phyloP scores from a whole-genome alignment of 2,329 filamentous ascomycete genomes.

The Hypoxylon sp. region DNA sequence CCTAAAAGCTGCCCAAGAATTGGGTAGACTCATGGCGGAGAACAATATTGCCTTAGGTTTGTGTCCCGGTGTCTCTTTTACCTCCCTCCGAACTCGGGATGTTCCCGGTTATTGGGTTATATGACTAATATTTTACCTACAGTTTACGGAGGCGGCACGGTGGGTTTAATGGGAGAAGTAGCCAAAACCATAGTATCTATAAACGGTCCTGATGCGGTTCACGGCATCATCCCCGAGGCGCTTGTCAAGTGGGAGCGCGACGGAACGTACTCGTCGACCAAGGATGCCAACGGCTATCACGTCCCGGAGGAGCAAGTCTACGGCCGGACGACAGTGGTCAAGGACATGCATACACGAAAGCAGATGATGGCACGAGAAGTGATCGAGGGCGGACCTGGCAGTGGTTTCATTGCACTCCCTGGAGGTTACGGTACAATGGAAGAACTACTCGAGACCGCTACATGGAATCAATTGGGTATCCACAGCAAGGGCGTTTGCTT shows the following conservation, averaged over 20 bases:
- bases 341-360: conserved; percentile 97
- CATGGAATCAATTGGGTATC: conserved; percentile 98
- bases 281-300: conserved; percentile 65
- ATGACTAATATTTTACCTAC: conserved; percentile 5
- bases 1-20: conserved; percentile 80
- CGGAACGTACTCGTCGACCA: conserved; percentile 65
- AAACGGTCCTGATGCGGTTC: conserved; percentile 83
- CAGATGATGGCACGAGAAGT: conserved; percentile 93
- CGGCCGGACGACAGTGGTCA: conserved; percentile 88
- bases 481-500: conserved; percentile 84
- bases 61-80: conserved; percentile 39
- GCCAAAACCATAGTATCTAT: conserved; percentile 88
- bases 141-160: conserved; percentile 96
- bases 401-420: conserved; percentile 88
- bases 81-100: background rate
- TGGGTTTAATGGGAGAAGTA: conserved; percentile 95
- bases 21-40: conserved; percentile 81
- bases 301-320: conserved; percentile 77
- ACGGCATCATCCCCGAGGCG: conserved; percentile 92
- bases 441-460: conserved; percentile 91
- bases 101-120: conserved; percentile 12
- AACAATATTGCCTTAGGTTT: conserved; percentile 82
- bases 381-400: conserved; percentile 82
- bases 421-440: conserved; percentile 95
- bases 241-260: conserved; percentile 84